Evolutionary conservation across 371 early-diverging fungal genomes (phyloP).

Genomic region (Basidiobolus meristosporus): DNA sequence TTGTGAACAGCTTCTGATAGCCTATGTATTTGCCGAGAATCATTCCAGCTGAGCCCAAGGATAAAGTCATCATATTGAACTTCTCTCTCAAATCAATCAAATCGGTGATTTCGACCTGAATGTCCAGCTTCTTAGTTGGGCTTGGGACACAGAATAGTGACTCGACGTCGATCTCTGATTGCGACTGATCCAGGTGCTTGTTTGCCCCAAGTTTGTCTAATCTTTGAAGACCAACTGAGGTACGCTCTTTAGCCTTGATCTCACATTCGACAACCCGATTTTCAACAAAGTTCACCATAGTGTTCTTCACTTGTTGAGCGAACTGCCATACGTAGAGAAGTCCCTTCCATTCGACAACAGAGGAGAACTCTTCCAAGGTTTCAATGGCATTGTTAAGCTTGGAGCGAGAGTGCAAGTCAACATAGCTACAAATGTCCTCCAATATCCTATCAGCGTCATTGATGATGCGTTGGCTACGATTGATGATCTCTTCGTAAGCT

Average conservation of each 20-base stretch:
- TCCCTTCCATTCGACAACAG: conserved; percentile 59
- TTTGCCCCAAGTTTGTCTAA: conserved; percentile 36
- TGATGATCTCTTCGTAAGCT: conserved; percentile 26
- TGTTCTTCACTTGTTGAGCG: conserved; percentile 50
- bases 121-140: conserved; percentile 18
- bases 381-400: conserved; percentile 33
- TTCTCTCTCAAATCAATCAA: conserved; percentile 43
- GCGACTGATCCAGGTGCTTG: conserved; percentile 17
- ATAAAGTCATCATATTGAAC: conserved; percentile 17
- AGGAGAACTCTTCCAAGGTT: conserved; percentile 32
- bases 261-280: conserved; percentile 45
- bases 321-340: conserved; percentile 67
- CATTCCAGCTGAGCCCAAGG: conserved; percentile 18
- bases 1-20: conserved; percentile 17
- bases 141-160: conserved; percentile 21
- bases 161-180: conserved; percentile 15
- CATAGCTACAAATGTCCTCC: conserved; percentile 29
- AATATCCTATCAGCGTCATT: conserved; percentile 44
- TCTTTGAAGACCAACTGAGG: conserved; percentile 29
- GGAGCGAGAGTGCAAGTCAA: conserved; percentile 26
- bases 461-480: conserved; percentile 27
- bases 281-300: conserved; percentile 38
- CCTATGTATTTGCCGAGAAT: conserved; percentile 21
- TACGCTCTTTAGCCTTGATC: conserved; percentile 36
- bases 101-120: conserved; percentile 42